These are phyloP conservation scores for Acacia concinna DNA, from an alignment of 331 rosid genomes.

Conservation along the genomic window DNA sequence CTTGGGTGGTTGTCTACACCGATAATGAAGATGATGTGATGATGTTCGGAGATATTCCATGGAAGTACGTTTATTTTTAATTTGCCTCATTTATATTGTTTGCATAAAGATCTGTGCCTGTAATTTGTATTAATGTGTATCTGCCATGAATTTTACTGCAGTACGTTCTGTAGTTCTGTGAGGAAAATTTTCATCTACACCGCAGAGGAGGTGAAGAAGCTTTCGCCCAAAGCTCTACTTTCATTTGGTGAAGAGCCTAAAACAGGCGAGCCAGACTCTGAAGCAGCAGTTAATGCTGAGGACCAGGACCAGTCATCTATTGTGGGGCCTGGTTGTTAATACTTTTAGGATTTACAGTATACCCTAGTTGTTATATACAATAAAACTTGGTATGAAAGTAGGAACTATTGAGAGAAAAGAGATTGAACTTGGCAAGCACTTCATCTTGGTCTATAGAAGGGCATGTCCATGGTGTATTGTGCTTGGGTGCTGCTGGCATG, in stretches of 20 bases:
- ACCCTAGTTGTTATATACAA: slow-evolving; percentile 18
- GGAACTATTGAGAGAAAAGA: slow-evolving; percentile 24
- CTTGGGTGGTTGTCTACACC: slow-evolving; percentile 81
- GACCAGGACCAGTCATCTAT: slow-evolving; percentile 62
- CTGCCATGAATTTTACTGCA: slow-evolving; percentile 35
- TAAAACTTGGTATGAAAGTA: slow-evolving; percentile 21
- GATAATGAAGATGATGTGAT: slow-evolving; percentile 83
- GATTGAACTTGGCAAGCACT: slow-evolving; percentile 18
- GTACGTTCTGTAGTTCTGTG: slow-evolving; percentile 78
- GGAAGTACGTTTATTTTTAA: slow-evolving; percentile 74
- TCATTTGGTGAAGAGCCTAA: slow-evolving; percentile 43
- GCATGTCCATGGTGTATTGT: not conserved
- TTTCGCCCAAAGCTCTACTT: slow-evolving; percentile 64
- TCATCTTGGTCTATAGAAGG: not conserved
- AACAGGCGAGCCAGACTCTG: slow-evolving; percentile 49
- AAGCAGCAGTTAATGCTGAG: slow-evolving; percentile 52
- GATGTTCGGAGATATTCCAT: slow-evolving; percentile 89
- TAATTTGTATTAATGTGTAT: not conserved
- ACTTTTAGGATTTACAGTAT: not conserved
- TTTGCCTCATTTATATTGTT: not conserved
- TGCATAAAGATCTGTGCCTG: not conserved
- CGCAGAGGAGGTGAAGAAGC: slow-evolving; percentile 69
- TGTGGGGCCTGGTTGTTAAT: slow-evolving; percentile 55
- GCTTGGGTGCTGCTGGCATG: slow-evolving; percentile 24
- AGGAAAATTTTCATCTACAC: slow-evolving; percentile 82